phyloP scores from a whole-genome alignment of 768 basidiomycete species.

The Mycena floridula region DNA sequence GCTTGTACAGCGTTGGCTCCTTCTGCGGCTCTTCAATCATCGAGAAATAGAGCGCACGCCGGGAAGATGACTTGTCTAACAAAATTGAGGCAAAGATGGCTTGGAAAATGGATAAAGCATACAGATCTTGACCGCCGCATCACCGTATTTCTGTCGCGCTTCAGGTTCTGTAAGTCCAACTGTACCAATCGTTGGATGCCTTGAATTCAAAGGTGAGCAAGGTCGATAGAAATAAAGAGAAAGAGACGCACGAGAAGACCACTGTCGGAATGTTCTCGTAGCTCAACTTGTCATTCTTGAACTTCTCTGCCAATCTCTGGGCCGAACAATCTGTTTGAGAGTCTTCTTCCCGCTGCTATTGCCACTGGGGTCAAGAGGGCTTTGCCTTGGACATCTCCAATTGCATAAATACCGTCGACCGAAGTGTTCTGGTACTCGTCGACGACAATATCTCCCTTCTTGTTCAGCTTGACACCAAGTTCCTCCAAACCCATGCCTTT shows the following conservation, averaged over 20 bases:
- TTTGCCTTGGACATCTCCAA: conserved; percentile 94
- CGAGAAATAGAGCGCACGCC: conserved; percentile 86
- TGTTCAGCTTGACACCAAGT: conserved; percentile 66
- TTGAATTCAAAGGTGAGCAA: conserved; percentile 26
- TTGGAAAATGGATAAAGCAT: too few species aligned
- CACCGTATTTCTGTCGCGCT: conserved; percentile 84
- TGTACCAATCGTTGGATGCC: conserved; percentile 93
- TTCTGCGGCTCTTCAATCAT: conserved; percentile 89
- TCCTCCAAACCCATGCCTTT: conserved; percentile 72
- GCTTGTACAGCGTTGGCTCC: conserved; percentile 92
- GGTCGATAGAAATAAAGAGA: conserved; percentile 1
- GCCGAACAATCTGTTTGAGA: conserved; percentile 89
- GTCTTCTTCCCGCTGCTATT: conserved; percentile 87
- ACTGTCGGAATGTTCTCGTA: conserved; percentile 93
- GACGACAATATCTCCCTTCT: conserved; percentile 80
- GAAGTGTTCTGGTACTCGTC: conserved; percentile 88
- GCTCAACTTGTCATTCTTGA: conserved; percentile 79
- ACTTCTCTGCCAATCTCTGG: conserved; percentile 75
- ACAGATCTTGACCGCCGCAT: conserved; percentile 90
- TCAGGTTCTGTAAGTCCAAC: conserved; percentile 93
- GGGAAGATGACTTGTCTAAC: conserved; percentile 77
- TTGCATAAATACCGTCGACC: conserved; percentile 65
- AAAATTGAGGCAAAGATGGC: too few species aligned
- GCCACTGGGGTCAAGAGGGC: conserved; percentile 94
- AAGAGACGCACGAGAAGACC: conserved; percentile 81